Conservation (phyloP, 2,329 filamentous ascomycete species). For the Scedosporium dehoogii region DNA sequence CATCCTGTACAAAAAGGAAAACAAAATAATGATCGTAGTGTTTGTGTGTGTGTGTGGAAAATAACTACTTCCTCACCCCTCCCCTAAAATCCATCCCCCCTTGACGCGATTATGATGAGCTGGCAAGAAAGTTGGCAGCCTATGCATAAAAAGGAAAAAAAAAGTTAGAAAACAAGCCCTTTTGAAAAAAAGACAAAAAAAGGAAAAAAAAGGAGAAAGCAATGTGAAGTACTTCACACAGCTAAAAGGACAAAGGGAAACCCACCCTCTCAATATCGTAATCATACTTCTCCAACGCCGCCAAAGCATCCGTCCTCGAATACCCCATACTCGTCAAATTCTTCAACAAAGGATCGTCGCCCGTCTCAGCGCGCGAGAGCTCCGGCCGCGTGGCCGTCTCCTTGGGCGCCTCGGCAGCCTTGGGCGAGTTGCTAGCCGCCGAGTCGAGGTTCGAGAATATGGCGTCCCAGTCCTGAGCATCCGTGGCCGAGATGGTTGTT, state of each 20-base stretch:
- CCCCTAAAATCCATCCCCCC: neutral
- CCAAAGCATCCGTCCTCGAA: constrained; percentile 58
- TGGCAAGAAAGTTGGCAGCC: constrained; percentile 48
- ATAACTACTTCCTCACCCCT: no score
- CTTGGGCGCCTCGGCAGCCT: constrained; percentile 13
- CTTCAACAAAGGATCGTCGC: constrained; percentile 85
- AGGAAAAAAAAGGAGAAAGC: neutral
- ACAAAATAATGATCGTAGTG: neutral
- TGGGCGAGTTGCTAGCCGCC: constrained; percentile 23
- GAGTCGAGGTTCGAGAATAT: constrained; percentile 77
- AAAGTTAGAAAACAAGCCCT: neutral
- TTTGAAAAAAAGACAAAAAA: neutral
- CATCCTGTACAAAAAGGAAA: neutral
- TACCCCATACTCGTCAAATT: constrained; percentile 88
- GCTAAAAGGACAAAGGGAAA: constrained; percentile 10
- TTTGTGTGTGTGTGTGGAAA: neutral
- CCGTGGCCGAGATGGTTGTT: constrained; percentile 24
- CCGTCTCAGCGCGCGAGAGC: constrained; percentile 51
- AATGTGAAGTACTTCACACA: neutral
- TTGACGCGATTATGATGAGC: constrained; percentile 31
- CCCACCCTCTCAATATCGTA: constrained; percentile 91
- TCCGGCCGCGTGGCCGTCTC: constrained; percentile 4
- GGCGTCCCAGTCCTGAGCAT: constrained; percentile 82
- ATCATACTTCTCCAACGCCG: constrained; percentile 85
- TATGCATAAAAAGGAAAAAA: constrained; percentile 1